Evolutionary conservation across 2,329 filamentous ascomycete species (phyloP).

Genomic region (Metarhizium robertsii): DNA sequence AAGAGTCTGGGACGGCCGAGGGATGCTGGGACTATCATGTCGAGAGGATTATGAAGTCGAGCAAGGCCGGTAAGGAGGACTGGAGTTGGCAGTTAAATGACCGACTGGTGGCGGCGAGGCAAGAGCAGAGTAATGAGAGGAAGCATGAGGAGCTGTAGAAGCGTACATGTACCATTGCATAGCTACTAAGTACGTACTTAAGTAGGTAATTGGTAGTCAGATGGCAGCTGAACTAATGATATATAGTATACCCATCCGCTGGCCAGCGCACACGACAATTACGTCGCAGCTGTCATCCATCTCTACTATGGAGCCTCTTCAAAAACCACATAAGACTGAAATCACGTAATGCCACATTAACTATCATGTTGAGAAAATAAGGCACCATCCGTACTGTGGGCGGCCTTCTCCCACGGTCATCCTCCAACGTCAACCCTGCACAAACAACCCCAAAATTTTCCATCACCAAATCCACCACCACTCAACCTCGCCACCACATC

Average conservation of each 20-base stretch:
- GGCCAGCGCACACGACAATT: no score
- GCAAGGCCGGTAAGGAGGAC: constrained; percentile 26
- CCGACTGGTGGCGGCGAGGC: constrained; percentile 23
- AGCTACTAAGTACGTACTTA: no score
- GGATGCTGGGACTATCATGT: constrained; percentile 53
- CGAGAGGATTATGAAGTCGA: constrained; percentile 26
- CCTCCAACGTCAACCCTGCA: background rate
- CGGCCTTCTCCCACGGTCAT: background rate
- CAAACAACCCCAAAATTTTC: background rate
- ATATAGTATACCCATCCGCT: background rate
- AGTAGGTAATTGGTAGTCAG: background rate
- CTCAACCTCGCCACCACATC: background rate
- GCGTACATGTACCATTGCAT: background rate
- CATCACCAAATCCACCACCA: background rate
- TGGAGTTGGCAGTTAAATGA: constrained; percentile 37
- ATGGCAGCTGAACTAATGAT: no score
- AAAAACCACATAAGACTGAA: no score
- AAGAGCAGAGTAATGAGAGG: constrained; percentile 12
- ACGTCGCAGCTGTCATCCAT: no score
- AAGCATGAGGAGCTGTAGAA: constrained; percentile 24
- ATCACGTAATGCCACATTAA: no score
- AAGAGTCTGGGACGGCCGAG: constrained; percentile 26
- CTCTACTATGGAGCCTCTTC: no score
- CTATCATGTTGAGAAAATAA: no score
- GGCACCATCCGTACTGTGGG: background rate